These are phyloP conservation scores for Penicillium mononematosum DNA, from an alignment of 495 filamentous ascomycete genomes.

Conservation along the genomic window DNA sequence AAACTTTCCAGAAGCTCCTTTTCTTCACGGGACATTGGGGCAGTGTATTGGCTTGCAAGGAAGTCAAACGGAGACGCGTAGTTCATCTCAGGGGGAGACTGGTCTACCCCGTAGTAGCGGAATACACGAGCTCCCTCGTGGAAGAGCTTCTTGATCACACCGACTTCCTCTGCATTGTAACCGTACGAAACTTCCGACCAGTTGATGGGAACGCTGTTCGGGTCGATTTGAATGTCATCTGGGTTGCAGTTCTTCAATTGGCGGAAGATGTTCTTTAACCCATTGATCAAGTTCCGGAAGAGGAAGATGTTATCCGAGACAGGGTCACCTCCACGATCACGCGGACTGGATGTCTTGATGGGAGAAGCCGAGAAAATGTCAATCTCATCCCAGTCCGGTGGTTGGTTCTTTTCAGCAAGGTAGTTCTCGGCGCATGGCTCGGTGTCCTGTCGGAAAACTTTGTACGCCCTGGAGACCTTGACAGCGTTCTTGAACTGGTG, in stretches of 20 bases:
- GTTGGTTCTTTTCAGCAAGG: conserved; percentile 73
- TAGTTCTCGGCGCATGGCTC: conserved; percentile 67
- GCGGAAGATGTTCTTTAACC: conserved; percentile 94
- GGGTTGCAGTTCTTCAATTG: conserved; percentile 91
- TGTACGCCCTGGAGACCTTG: conserved; percentile 79
- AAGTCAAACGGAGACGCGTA: conserved; percentile 81
- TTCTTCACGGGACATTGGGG: conserved; percentile 89
- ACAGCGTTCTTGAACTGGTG: conserved; percentile 90
- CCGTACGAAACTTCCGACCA: conserved; percentile 97
- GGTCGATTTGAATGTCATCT: conserved; percentile 61
- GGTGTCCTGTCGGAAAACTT: conserved; percentile 60
- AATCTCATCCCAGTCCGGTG: conserved; percentile 94
- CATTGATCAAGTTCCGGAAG: conserved; percentile 97
- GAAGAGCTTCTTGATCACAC: conserved; percentile 95
- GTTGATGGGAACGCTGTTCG: conserved; percentile 74
- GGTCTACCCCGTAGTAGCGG: conserved; percentile 89
- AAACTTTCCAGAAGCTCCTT: conserved; percentile 98
- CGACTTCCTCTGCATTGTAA: conserved; percentile 95
- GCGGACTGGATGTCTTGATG: conserved; percentile 90
- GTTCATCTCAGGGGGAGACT: conserved; percentile 69
- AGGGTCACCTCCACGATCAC: conserved; percentile 86
- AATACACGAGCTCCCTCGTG: conserved; percentile 95
- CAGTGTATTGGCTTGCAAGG: conserved; percentile 88
- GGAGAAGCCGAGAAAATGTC: conserved; percentile 96
- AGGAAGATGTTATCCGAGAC: conserved; percentile 98